Percentiles rank a stretch among this genome's conserved stretches.
phyloP scores from a whole-genome alignment of 1,284 basidiomycete genomes.

The Puccinia hordei region DNA sequence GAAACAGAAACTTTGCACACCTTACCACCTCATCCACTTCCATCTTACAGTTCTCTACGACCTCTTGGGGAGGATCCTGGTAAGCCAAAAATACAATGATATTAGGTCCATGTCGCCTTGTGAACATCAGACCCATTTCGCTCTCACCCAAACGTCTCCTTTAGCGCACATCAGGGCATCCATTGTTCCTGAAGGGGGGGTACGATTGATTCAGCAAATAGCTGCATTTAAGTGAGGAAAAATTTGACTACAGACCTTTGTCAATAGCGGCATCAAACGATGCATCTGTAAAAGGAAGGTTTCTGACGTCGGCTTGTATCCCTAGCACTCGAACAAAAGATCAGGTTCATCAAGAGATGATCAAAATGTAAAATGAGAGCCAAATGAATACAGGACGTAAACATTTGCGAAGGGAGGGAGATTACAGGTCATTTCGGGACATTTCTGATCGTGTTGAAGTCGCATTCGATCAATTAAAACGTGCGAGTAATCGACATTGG shows the following conservation, averaged over 20 bases:
- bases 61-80: slow-evolving; percentile 77
- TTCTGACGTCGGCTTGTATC: slow-evolving; percentile 83
- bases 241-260: slow-evolving; percentile 67
- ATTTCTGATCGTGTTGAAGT: slow-evolving; percentile 63
- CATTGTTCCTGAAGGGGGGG: slow-evolving; percentile 70
- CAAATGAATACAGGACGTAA: neutral
- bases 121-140: neutral
- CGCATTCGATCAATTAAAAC: slow-evolving; percentile 81
- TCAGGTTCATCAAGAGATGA: neutral
- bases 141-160: slow-evolving; percentile 80
- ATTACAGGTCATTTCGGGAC: slow-evolving; percentile 78
- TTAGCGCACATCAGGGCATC: slow-evolving; percentile 89
- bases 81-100: slow-evolving; percentile 7
- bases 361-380: slow-evolving; percentile 9
- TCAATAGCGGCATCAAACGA: slow-evolving; percentile 84
- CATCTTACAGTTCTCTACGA: slow-evolving; percentile 72
- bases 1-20: slow-evolving; percentile 60
- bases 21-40: slow-evolving; percentile 80
- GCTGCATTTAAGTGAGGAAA: too few species aligned
- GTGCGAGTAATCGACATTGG: slow-evolving; percentile 81
- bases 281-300: slow-evolving; percentile 69
- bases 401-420: slow-evolving; percentile 15
- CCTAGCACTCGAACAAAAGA: slow-evolving; percentile 62
- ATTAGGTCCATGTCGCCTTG: neutral
- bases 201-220: slow-evolving; percentile 10